phyloP scores from a whole-genome alignment of 2,329 filamentous ascomycete species.

The Aureobasidium sp. region DNA sequence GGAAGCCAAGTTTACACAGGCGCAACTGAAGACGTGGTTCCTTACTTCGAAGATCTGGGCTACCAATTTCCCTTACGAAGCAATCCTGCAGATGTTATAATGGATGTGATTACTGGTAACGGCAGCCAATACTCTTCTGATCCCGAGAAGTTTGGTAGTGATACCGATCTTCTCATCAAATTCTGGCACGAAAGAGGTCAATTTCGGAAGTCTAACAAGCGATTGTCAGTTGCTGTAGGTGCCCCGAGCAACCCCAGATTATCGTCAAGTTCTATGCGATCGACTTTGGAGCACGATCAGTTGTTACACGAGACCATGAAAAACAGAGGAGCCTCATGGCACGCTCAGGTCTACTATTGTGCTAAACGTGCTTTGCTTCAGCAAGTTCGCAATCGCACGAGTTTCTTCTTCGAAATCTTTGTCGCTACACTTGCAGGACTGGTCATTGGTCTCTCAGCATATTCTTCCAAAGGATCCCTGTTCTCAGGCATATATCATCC shows the following conservation, averaged over 20 bases:
- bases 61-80: constrained; percentile 42
- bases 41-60: constrained; percentile 48
- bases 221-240: constrained; percentile 18
- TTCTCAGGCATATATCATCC: constrained; percentile 48
- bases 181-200: constrained; percentile 36
- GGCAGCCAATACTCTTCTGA: constrained; percentile 41
- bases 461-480: constrained; percentile 43
- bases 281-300: constrained; percentile 34
- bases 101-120: constrained; percentile 56
- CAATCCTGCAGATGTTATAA: constrained; percentile 52
- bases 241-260: constrained; percentile 21
- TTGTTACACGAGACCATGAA: constrained; percentile 42
- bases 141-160: constrained; percentile 31
- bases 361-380: constrained; percentile 48
- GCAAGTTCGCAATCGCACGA: constrained; percentile 47
- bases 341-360: constrained; percentile 48
- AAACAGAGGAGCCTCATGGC: constrained; percentile 43
- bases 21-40: constrained; percentile 35
- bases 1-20: constrained; percentile 52
- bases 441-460: constrained; percentile 49
- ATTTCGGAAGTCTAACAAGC: constrained; percentile 18
- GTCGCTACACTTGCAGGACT: constrained; percentile 47
- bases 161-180: constrained; percentile 44
- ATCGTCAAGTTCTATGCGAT: constrained; percentile 26
- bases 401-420: constrained; percentile 49